Base-by-base conservation (phyloP, 108 stramenopile genomes). In the Cyclotella baltica region DNA sequence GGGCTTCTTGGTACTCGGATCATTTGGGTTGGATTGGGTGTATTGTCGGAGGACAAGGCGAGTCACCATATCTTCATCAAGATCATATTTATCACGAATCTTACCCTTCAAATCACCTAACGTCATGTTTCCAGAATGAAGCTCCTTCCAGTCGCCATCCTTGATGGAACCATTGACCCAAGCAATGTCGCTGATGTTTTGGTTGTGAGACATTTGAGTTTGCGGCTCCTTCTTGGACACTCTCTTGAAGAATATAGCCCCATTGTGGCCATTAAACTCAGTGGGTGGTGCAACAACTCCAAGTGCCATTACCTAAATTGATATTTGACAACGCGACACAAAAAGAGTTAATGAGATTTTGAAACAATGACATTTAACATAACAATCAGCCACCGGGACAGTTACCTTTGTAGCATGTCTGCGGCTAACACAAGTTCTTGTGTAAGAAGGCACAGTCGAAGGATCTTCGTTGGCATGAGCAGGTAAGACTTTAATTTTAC, bases 101-200 rank as follows among this genome's bases (percentile, higher is more conserved):
- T 1, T 10, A 5, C 3, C 55, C 9, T 29, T 72, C 35, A 72
- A 8, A 4, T 34, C 55, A 35, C 8, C 6, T 0, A 72, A 35
- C 18, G 29, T 59, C 62, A 62, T 72, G 11, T 36, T 37, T 0
- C 35, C 58, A 72, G 18, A 1, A 62, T 2, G 19, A 18, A 55
- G 6, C 22, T n/a, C 22, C n/a, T 40, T 19, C 61, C 61, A 72
- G 0, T 62, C 35, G 15, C 71, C 71, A 25, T 43, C 4, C 28
- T 72, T 62, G 13, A 62, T 19, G 3, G 2, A 34, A 23, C 35
- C 62, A 25, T 72, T 72, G 3, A 8, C 8, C 19, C 9, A 4
- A 0, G 61, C 71, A 25, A 2, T 72, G 38, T 72, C 55, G 9
- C 28, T 36, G 56, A 72, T 58, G 62, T 72, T 72, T 28, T 62